Conservation (phyloP, 2,329 filamentous ascomycete species). For the Xylaria hypoxylon region DNA sequence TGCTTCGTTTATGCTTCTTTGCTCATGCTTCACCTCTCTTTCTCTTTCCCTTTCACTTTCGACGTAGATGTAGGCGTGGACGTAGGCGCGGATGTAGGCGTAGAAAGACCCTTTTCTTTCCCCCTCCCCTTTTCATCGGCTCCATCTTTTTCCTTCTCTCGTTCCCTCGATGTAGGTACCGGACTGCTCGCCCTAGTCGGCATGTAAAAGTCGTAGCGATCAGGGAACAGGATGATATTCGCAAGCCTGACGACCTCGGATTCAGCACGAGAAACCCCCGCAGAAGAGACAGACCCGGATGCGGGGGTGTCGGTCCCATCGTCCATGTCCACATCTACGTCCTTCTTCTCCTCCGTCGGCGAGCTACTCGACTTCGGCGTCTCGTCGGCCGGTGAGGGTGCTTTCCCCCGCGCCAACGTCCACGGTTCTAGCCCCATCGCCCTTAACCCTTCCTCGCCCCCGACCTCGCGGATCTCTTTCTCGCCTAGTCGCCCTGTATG, state of each 20-base stretch:
- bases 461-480: conserved; percentile 63
- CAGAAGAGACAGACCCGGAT: conserved; percentile 23
- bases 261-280: conserved; percentile 56
- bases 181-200: conserved; percentile 53
- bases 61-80: conserved; percentile 7
- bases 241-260: conserved; percentile 65
- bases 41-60: conserved; percentile 5
- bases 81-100: not conserved
- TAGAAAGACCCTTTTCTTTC: not conserved
- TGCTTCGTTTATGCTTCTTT: no score
- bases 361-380: conserved; percentile 38
- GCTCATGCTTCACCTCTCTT: not conserved
- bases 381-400: conserved; percentile 39
- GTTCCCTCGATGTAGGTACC: conserved; percentile 39
- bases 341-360: conserved; percentile 40
- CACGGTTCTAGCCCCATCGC: conserved; percentile 70
- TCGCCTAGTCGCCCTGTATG: conserved; percentile 61
- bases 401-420: conserved; percentile 52
- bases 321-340: conserved; percentile 42
- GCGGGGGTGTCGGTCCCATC: conserved; percentile 40
- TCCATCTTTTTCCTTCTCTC: conserved; percentile 33
- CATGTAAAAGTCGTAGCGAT: conserved; percentile 63
- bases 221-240: conserved; percentile 68
- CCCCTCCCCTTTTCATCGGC: conserved; percentile 29
- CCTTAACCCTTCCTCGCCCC: conserved; percentile 62